phyloP scores from a whole-genome alignment of 495 filamentous ascomycete genomes.

The Sphaerosporella brunnea region DNA sequence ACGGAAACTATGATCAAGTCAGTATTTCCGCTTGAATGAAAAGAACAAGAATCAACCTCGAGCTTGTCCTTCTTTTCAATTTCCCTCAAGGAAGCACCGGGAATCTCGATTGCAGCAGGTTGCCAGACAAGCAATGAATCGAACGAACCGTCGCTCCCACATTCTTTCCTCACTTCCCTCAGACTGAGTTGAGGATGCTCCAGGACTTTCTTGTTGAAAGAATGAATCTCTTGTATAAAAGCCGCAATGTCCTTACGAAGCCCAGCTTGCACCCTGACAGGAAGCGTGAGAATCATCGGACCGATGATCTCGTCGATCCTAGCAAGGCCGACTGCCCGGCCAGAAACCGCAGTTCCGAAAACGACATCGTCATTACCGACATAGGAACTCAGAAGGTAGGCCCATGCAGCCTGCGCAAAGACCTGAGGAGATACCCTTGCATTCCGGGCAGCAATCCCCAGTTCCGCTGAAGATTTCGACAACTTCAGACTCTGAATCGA shows the following conservation, averaged over 20 bases:
- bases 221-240: conserved; percentile 42
- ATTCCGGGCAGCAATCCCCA: conserved; percentile 22
- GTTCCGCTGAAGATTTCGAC: conserved; percentile 10
- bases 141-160: conserved; percentile 40
- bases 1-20: conserved; percentile 36
- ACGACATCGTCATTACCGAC: conserved; percentile 47
- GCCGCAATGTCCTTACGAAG: conserved; percentile 34
- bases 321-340: conserved; percentile 45
- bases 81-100: conserved; percentile 29
- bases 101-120: conserved; percentile 37
- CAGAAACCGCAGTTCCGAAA: conserved; percentile 61
- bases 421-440: conserved; percentile 35
- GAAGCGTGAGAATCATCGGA: conserved; percentile 52
- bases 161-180: conserved; percentile 44
- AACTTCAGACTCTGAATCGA: conserved; percentile 9
- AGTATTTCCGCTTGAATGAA: conserved; percentile 5
- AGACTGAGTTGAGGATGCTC: conserved; percentile 41
- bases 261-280: conserved; percentile 38
- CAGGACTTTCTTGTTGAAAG: conserved; percentile 41
- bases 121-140: conserved; percentile 65
- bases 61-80: conserved; percentile 44
- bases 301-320: conserved; percentile 54
- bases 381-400: conserved; percentile 44
- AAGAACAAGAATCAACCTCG: conserved; percentile 24
- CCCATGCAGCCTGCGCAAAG: conserved; percentile 52